A percentile compares a stretch with the other conserved stretches of the same genome.
phyloP scores from a whole-genome alignment of 2,329 filamentous ascomycete species.

The Dactylellina parvicollis region DNA sequence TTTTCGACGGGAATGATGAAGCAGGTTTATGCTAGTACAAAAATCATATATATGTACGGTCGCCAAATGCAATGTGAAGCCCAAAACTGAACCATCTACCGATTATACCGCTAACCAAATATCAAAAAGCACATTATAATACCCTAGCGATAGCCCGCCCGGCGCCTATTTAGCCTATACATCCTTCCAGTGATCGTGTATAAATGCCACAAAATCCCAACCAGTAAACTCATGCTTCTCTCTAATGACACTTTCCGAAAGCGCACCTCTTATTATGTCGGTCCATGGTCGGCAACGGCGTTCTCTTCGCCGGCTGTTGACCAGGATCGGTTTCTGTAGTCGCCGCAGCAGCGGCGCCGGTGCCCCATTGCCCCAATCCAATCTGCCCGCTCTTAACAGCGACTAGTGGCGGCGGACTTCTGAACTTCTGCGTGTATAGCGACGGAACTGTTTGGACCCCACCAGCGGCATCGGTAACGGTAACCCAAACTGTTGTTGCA shows the following conservation, averaged over 20 bases:
- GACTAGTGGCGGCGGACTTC: slow-evolving; percentile 21
- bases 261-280: slow-evolving; percentile 9
- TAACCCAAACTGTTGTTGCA: slow-evolving; percentile 49
- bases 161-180: not conserved
- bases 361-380: slow-evolving; percentile 37
- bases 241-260: not conserved
- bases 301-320: slow-evolving; percentile 14
- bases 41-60: not conserved
- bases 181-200: not conserved
- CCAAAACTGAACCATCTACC: not conserved
- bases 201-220: not conserved
- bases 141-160: not conserved
- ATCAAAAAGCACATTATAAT: not conserved
- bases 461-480: slow-evolving; percentile 42
- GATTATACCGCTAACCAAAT: slow-evolving; percentile 11
- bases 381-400: slow-evolving; percentile 44
- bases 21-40: too few species aligned
- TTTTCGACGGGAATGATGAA: too few species aligned
- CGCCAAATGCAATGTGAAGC: not conserved
- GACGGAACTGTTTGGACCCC: slow-evolving; percentile 37
- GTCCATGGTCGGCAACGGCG: slow-evolving; percentile 7
- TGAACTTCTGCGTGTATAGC: slow-evolving; percentile 43
- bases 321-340: slow-evolving; percentile 5
- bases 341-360: slow-evolving; percentile 15
- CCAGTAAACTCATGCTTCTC: too few species aligned